A percentile compares a stretch with the other conserved stretches of the same genome.
Evolutionary conservation across 306 rosid species (phyloP).

Genomic region (Sophora flavescens): DNA sequence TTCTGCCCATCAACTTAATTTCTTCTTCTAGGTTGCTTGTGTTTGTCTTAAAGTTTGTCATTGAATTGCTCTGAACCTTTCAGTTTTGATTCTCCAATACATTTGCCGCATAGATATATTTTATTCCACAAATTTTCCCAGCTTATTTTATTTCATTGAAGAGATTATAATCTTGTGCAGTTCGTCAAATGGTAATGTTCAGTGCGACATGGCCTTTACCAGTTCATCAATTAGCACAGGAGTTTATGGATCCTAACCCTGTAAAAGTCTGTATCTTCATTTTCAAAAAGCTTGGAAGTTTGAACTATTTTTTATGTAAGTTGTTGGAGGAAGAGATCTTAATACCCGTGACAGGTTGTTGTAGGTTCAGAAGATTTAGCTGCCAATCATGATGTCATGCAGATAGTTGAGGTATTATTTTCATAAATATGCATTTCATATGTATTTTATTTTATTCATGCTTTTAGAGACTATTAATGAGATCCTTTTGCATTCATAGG

Average conservation of each 20-base stretch:
- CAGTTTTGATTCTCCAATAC: not conserved
- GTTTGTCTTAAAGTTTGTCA: not conserved
- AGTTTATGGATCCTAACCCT: slow-evolving; percentile 97
- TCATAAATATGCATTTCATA: slow-evolving; percentile 15
- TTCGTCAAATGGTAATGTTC: slow-evolving; percentile 97
- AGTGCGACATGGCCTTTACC: slow-evolving; percentile 95
- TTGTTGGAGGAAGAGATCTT: slow-evolving; percentile 34
- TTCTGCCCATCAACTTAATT: slow-evolving; percentile 8
- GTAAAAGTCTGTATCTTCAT: slow-evolving; percentile 68
- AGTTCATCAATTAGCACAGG: slow-evolving; percentile 93
- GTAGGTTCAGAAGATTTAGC: slow-evolving; percentile 97
- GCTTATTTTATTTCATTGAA: slow-evolving; percentile 27
- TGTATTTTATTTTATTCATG: slow-evolving; percentile 5
- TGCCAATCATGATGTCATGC: slow-evolving; percentile 99
- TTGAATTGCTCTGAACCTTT: slow-evolving; percentile 31
- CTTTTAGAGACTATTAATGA: slow-evolving; percentile 11
- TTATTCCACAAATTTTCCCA: not conserved
- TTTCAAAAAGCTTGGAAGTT: slow-evolving; percentile 23
- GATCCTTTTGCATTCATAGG: slow-evolving; percentile 57
- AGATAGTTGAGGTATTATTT: slow-evolving; percentile 90
- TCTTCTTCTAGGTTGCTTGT: not conserved
- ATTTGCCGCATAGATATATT: slow-evolving; percentile 22
- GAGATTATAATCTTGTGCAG: slow-evolving; percentile 58
- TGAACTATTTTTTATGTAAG: slow-evolving; percentile 19
- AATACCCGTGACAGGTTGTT: slow-evolving; percentile 74